Evolutionary conservation across 257 asterid species (phyloP), one percentile per base, ranked within the genome.

Genomic region (Petunia axillaris): DNA sequence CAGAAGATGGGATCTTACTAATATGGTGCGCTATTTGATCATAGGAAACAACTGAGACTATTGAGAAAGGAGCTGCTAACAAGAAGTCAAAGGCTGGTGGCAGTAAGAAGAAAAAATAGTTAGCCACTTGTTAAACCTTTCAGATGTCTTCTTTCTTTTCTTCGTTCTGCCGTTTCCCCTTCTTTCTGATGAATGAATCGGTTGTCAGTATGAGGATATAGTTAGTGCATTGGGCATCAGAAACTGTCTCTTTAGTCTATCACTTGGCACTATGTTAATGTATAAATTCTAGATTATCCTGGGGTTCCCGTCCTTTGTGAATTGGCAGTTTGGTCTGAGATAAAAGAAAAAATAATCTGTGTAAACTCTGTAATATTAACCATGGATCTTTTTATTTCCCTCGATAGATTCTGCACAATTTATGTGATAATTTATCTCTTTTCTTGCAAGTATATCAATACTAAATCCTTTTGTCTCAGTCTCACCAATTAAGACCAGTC

Each of bases 41-140:
- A 46, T 94, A 95, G 99, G 98, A 91, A 77, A 80, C 93, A 46
- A 62, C 87, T 6, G 92, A 82, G 75, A 90, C 88, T 74, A 63
- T 77, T 62, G 92, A 83, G 57, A 93, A 95, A 89, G 95, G 90
- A 87, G 71, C 87, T 39, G 86, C 85, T 70, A 92, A 87, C 90
- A 95, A 93, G 82, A 93, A 93, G 88, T 37, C 86, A 9, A 95
- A 95, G 90, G 84, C 85, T 71, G 89, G 87, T 8, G 81, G 83
- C 36, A 90, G 87, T 40, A 89, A 80, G 91, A 95, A 88, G 90
- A 95, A 79, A 88, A 93, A 89, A 89, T 93, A 91, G 94, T 11
- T 73, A 50, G 78, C 4, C 0, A 10, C 62, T 35, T 35, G 62
- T 71, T 13, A 35, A 35, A 71, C 62, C 2, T 35, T 71, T 71